Base-by-base conservation (phyloP, 2,329 filamentous ascomycete genomes). In the Biscogniauxia marginata region DNA sequence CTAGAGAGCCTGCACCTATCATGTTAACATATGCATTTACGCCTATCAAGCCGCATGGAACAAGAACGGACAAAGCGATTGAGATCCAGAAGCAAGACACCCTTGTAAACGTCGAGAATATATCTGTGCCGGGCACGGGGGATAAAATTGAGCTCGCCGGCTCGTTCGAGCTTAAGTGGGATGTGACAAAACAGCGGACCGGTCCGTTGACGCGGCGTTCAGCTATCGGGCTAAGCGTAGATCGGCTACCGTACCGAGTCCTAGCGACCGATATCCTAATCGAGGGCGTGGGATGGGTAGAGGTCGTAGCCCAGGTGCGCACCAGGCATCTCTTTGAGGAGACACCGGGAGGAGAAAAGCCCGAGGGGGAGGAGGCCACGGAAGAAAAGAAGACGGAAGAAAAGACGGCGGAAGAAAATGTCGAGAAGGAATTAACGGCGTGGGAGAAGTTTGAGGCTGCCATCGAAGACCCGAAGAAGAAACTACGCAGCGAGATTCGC, bases 261-360 rank as follows among this genome's bases (percentile, higher is more conserved):
- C 80, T 95, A 58, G 85, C 88, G 7, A 83, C 88, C 0, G 96
- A 99, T 69, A 85, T 99, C 21, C 77, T 99, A 13, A 86, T 99
- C 50, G 93, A 98, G 71, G 92, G 95, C 1, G 88, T 92, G 22
- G 95, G 95, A 7, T 99, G 96, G 90, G 82, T 99, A 2, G 95
- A 99, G 73, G 73, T 99, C 44, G 87, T 86, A 0, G 87, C 87
- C 3, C 93, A 99, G 74, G 84, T 96, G 8, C 84, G 93, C 50
- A 83, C 79, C 16, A 82, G 74, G 67, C 76, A 80, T 56, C 73
- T 80, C 53, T 75, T 74, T 49, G 60, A 16, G 56, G 47, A 22
- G 4, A n/a, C n/a, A n/a, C n/a, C n/a, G n/a, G n/a, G n/a, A n/a
- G n/a, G n/a, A n/a, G n/a, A n/a, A n/a, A n/a, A n/a, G n/a, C n/a